These are phyloP conservation scores for Cercospora berteroae DNA, from an alignment of 2,329 filamentous ascomycete species.

Conservation along the genomic window DNA sequence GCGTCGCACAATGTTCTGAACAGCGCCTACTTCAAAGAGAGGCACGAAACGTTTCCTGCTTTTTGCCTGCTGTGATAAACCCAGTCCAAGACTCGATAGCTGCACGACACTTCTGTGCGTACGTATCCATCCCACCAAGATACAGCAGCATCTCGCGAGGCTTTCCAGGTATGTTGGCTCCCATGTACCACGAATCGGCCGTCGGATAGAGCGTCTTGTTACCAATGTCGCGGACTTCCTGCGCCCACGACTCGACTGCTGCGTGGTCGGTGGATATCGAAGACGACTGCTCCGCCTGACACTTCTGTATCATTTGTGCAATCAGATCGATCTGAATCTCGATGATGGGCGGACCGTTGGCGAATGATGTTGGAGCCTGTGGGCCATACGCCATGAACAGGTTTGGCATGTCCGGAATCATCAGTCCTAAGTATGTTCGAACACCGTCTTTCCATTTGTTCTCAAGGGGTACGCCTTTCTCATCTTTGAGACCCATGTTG, in stretches of 20 bases:
- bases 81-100: background rate
- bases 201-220: background rate
- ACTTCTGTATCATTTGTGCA: background rate
- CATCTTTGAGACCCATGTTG: background rate
- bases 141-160: background rate
- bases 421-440: background rate
- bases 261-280: background rate
- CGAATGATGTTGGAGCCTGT: background rate
- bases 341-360: background rate
- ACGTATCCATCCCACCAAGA: background rate
- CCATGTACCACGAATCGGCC: background rate
- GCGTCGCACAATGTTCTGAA: too few species aligned
- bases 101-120: background rate
- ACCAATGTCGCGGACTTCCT: background rate
- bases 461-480: background rate
- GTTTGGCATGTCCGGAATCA: background rate
- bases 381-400: background rate
- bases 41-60: background rate
- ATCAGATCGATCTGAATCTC: background rate
- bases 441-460: background rate
- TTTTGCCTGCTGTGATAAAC: background rate
- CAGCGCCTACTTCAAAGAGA: background rate
- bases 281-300: background rate
- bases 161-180: background rate
- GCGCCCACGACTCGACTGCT: background rate